These are phyloP conservation scores for Epicoccum nigrum DNA, from an alignment of 2,329 filamentous ascomycete species.

Conservation along the genomic window DNA sequence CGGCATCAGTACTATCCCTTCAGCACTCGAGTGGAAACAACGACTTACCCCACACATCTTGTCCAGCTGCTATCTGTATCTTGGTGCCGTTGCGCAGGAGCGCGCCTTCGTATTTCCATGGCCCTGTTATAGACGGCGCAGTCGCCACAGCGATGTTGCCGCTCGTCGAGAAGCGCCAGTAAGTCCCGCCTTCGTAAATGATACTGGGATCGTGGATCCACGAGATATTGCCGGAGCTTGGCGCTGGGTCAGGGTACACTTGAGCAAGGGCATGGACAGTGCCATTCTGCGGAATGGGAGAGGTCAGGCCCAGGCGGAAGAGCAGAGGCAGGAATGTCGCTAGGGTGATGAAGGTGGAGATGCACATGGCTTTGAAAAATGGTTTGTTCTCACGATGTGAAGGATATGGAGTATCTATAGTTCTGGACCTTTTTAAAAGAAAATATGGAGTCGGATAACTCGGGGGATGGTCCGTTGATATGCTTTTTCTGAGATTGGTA, in stretches of 20 bases:
- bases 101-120: constrained; percentile 55
- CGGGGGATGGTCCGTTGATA: not conserved
- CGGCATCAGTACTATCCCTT: not conserved
- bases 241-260: constrained; percentile 44
- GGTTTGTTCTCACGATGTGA: not conserved
- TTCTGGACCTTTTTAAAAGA: not conserved
- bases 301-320: constrained; percentile 3
- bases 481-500: not conserved
- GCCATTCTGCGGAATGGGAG: not conserved
- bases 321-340: constrained; percentile 23
- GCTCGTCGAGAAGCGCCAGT: constrained; percentile 59
- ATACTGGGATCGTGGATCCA: constrained; percentile 56
- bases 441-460: not conserved
- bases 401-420: too few relatives aligned
- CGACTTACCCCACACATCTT: constrained; percentile 53
- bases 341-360: constrained; percentile 19
- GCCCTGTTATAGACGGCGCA: constrained; percentile 52
- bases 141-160: constrained; percentile 55
- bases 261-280: not conserved
- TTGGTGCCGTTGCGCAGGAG: constrained; percentile 51
- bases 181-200: constrained; percentile 53
- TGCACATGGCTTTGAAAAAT: constrained; percentile 15
- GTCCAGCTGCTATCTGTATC: constrained; percentile 49
- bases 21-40: not conserved
- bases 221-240: constrained; percentile 47